Conservation (phyloP, 495 filamentous ascomycete genomes). For the Astrothelium subdiscretum region DNA sequence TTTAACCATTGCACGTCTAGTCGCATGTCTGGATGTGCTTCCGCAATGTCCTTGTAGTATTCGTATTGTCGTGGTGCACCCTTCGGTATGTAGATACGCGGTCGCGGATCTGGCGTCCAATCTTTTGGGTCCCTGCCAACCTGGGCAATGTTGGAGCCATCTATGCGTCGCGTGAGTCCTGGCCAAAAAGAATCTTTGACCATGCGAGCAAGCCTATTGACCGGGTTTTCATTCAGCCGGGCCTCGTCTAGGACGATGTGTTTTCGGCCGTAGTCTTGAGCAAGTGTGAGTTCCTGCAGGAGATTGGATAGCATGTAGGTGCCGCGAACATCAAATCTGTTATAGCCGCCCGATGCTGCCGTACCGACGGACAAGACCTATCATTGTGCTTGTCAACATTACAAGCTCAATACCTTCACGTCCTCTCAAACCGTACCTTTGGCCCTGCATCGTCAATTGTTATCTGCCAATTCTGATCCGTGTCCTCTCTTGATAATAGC, state of each 20-base stretch:
- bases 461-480: constrained; percentile 84
- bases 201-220: constrained; percentile 69
- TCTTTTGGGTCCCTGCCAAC: constrained; percentile 84
- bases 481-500: constrained; percentile 72
- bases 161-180: constrained; percentile 74
- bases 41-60: constrained; percentile 71
- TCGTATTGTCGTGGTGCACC: constrained; percentile 76
- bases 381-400: background rate
- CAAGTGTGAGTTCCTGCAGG: constrained; percentile 83
- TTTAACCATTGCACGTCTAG: constrained; percentile 73
- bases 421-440: constrained; percentile 49
- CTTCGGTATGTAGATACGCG: constrained; percentile 83
- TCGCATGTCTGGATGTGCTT: constrained; percentile 63
- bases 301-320: constrained; percentile 95
- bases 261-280: constrained; percentile 72
- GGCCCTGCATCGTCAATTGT: constrained; percentile 92
- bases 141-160: constrained; percentile 73
- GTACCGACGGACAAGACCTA: constrained; percentile 73
- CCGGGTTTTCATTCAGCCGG: constrained; percentile 83
- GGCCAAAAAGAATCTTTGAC: constrained; percentile 87
- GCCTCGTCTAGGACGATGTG: constrained; percentile 79
- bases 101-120: constrained; percentile 75
- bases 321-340: constrained; percentile 74
- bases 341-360: constrained; percentile 72
- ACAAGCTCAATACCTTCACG: background rate